Evolutionary conservation across 208 protist genomes (phyloP), one percentile per base, ranked within the genome.

Genomic region (Sergeia podlipaevii): DNA sequence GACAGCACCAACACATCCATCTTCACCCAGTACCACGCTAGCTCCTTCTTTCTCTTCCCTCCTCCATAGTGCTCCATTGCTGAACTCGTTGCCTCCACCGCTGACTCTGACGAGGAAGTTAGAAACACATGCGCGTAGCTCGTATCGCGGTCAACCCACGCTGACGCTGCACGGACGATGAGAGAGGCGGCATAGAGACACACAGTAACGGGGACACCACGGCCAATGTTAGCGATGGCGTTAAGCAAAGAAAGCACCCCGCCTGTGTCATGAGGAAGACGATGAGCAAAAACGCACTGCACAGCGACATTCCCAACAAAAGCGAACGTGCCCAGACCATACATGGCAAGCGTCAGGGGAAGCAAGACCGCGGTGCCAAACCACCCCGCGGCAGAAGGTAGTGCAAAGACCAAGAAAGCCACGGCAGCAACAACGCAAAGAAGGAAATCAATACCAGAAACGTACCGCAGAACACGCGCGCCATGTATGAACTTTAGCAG

Each of bases 171-270:
- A 27, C 42, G 23, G 29, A 52, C 43, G 11, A 66, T 24, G 8
- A 59, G 1, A 43, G 28, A 29, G n/a, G 51, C 51, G 24, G 20
- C 21, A 24, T 59, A 66, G 13, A 66, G 37, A 23, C 48, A 56
- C 13, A 66, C 26, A 20, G 48, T 66, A 46, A 5, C 17, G 11
- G 60, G 60, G 4, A 66, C 11, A 24, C 53, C 30, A 29, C 59
- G 51, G 50, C 60, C 60, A 26, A 66, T 48, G 50, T 66, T 66
- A 20, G 38, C 36, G 10, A 66, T 44, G 17, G 60, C 60, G 6
- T 57, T 55, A 13, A 66, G 43, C 15, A 66, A 50, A 13, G 60
- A 46, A 11, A 66, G 41, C 7, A 59, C 51, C 32, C 50, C 51
- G 24, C 50, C 60, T 3, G 53, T 30, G 36, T 59, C 60, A 10